Evolutionary conservation across 2,329 filamentous ascomycete genomes (phyloP), one percentile per base, ranked within the genome.

Genomic region (Monosporascus cannonballus): DNA sequence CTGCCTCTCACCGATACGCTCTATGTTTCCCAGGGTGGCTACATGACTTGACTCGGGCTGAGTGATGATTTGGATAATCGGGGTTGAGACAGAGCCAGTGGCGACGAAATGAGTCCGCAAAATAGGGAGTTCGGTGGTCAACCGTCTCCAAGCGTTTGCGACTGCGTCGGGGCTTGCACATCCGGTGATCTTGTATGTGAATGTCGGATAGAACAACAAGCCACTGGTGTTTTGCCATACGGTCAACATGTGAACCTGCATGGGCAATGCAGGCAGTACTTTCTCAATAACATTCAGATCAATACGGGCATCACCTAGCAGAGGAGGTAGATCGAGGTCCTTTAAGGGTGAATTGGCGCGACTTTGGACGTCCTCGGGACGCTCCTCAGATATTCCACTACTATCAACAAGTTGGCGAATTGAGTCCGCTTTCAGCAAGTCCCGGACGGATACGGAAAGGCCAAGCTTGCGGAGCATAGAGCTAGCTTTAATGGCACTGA

Each of bases 401-500:
- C 47, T 70, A 37, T 36, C 63, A 56, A 24, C 80, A 76, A 96
- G 90, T 1, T 83, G 78, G 2, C 70, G 64, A 22, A 95, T 76
- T 0, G 83, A 90, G 4, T 78, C 75, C 1, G 85, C 82, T 54
- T 74, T 81, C 3, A 95, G 71, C 61, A 96, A 81, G 39, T 89
- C 81, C 42, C 87, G 85, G 3, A 93, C 87, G 36, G 78, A 77
- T 1, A 96, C 67, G 14, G 72, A 69, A 7, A 96, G 69, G 0
- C 76, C 80, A 42, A 76, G 70, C 59, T 81, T 87, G 42, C 82
- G 84, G 4, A 96, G 73, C 7, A 91, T 73, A 0, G 86, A 80
- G 8, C 85, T 83, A 3, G 91, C 84, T 63, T 94, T 95, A 72
- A 96, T 94, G 1, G 90, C 87, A 57, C 86, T 93, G 67, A 96